Percentiles rank a stretch among this genome's conserved stretches.
Conservation (phyloP, 2,329 filamentous ascomycete genomes). For the Aureobasidium subglaciale region DNA sequence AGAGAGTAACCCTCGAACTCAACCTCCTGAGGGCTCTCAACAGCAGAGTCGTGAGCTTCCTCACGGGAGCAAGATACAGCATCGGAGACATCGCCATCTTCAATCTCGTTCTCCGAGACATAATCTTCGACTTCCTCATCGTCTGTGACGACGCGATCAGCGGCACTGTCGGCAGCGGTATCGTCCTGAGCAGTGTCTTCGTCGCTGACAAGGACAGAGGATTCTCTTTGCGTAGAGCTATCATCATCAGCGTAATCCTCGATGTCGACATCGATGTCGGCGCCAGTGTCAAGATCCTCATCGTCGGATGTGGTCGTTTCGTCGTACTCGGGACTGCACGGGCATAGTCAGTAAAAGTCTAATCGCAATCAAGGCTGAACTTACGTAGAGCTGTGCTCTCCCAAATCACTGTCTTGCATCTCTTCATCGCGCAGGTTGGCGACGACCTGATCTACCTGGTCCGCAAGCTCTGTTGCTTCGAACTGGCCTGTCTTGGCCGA, state of each 20-base stretch:
- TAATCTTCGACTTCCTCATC: constrained; percentile 5
- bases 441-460: neutral
- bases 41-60: constrained; percentile 4
- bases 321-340: neutral
- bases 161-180: neutral
- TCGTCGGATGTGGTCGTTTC: neutral
- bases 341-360: neutral
- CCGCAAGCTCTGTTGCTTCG: too few relatives aligned
- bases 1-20: neutral
- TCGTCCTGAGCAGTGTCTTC: neutral
- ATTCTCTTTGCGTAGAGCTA: neutral
- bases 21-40: neutral
- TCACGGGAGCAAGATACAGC: neutral
- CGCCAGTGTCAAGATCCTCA: neutral
- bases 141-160: constrained; percentile 9
- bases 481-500: too few relatives aligned
- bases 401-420: neutral
- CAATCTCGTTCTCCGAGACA: neutral
- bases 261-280: neutral
- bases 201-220: neutral
- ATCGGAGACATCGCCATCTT: neutral
- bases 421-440: neutral
- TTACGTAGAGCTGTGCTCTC: neutral
- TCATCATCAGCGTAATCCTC: neutral
- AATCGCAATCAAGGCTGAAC: neutral